phyloP scores from a whole-genome alignment of 2,329 filamentous ascomycete species.

The Volutella citrinella region DNA sequence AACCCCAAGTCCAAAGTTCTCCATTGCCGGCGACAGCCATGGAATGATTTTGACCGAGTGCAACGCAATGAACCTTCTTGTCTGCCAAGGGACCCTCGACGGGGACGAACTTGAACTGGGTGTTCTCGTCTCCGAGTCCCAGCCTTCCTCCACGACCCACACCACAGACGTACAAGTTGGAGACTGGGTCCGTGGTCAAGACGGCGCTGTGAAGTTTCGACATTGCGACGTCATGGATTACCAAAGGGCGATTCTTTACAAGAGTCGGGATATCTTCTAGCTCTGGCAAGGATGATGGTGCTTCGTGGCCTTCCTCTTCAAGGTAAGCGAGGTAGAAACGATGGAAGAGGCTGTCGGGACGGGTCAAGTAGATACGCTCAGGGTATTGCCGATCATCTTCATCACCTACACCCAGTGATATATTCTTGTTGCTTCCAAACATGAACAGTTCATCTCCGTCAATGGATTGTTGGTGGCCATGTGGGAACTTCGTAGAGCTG shows the following conservation, averaged over 20 bases:
- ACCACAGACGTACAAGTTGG: constrained; percentile 90
- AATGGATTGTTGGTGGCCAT: constrained; percentile 16
- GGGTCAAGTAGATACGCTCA: constrained; percentile 73
- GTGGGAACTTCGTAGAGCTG: constrained; percentile 18
- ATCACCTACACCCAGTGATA: constrained; percentile 90
- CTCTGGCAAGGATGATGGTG: constrained; percentile 24
- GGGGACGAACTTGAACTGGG: constrained; percentile 80
- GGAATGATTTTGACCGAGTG: constrained; percentile 87
- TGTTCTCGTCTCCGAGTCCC: constrained; percentile 85
- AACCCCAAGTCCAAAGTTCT: constrained; percentile 94
- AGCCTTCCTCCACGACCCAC: constrained; percentile 87
- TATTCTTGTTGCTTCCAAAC: constrained; percentile 95
- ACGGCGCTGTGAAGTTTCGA: constrained; percentile 91
- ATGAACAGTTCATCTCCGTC: constrained; percentile 82
- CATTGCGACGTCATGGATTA: constrained; percentile 79
- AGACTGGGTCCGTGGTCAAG: constrained; percentile 79
- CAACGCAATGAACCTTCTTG: constrained; percentile 72
- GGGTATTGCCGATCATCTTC: constrained; percentile 93
- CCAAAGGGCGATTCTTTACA: constrained; percentile 67
- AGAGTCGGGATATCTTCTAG: constrained; percentile 65
- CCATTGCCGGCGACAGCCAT: constrained; percentile 81
- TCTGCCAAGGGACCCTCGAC: constrained; percentile 74
- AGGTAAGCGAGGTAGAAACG: constrained; percentile 70
- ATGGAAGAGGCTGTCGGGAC: constrained; percentile 73
- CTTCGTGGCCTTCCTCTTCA: constrained; percentile 39